phyloP scores from a whole-genome alignment of 2,329 filamentous ascomycete species.

The Pseudocercospora musae region DNA sequence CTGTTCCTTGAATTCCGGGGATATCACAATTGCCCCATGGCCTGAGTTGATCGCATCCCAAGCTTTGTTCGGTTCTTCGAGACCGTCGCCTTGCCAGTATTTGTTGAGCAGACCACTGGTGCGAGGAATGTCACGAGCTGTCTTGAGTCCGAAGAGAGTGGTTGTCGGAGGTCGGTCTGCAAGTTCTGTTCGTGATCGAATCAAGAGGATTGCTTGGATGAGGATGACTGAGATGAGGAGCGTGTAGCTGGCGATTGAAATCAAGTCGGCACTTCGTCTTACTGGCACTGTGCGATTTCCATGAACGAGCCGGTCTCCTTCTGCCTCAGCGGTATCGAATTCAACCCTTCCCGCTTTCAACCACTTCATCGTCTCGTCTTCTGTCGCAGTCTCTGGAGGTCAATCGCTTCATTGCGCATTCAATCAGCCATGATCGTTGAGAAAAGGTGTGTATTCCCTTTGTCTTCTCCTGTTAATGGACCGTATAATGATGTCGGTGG shows the following conservation, averaged over 20 bases:
- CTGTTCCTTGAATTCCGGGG: neutral
- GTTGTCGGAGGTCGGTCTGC: conserved; percentile 1
- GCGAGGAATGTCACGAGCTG: neutral
- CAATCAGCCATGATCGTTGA: neutral
- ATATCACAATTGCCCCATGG: conserved; percentile 7
- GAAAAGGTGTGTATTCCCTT: neutral
- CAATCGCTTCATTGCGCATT: neutral
- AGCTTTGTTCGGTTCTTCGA: neutral
- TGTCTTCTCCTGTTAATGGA: neutral
- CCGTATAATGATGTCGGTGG: neutral
- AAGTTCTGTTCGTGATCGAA: neutral
- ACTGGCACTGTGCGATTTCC: neutral
- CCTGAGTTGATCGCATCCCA: conserved; percentile 8
- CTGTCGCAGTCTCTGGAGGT: neutral
- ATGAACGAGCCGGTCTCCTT: neutral
- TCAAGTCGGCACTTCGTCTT: neutral
- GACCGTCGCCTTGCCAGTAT: conserved; percentile 3
- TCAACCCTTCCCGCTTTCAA: neutral
- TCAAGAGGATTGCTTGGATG: neutral
- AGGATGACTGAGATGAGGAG: conserved; percentile 5
- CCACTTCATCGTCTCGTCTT: neutral
- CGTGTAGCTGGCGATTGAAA: neutral
- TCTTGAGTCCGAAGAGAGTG: neutral
- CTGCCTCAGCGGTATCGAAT: neutral
- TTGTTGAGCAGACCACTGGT: neutral